Evolutionary conservation across 192 early-diverging fungal genomes (phyloP), one percentile per base, ranked within the genome.

Genomic region (Chytriomyces sp.): DNA sequence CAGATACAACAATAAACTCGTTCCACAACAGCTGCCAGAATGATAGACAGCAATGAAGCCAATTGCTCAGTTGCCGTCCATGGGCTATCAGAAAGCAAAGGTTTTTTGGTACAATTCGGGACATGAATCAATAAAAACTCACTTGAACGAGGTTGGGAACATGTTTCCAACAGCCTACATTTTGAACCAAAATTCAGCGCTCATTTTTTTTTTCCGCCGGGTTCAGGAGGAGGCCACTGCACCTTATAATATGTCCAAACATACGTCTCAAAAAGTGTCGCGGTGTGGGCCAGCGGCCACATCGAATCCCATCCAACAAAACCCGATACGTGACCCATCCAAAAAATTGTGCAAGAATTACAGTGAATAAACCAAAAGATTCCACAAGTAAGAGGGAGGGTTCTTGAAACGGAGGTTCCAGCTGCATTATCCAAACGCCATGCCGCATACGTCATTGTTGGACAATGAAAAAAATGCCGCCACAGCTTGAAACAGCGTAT

Each of bases 111-210:
- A 23, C n/a, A 43, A 6, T 28, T 28, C 3, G 13, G 26, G 13
- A 64, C 13, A 64, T 26, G 13, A 16, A 45, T 2, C 28, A 35
- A 35, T 35, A 35, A 35, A 35, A 1, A 35, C 28, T 35, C 28
- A 70, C 69, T 70, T 70, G n/a, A 70, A 70, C 1, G 69, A 70
- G 13, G 57, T 70, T 35, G 69, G 69, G 50, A 70, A 70, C 20
- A 70, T 70, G 10, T 70, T 70, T 8, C 69, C 69, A 16, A 53
- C 50, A 1, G 69, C 69, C 26, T 70, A 48, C 28, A 35, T 35
- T 35, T 35, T 35, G 28, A 35, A 35, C 28, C 28, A 35, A 35
- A 35, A 35, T 35, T 35, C 28, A 35, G 28, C 28, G 2, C 2
- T 35, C 28, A 35, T 2, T 35, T 35, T 35, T 35, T 35, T 35